Base-by-base conservation (phyloP, 805 yeast genomes). In the Starmerella potacharoeniae region DNA sequence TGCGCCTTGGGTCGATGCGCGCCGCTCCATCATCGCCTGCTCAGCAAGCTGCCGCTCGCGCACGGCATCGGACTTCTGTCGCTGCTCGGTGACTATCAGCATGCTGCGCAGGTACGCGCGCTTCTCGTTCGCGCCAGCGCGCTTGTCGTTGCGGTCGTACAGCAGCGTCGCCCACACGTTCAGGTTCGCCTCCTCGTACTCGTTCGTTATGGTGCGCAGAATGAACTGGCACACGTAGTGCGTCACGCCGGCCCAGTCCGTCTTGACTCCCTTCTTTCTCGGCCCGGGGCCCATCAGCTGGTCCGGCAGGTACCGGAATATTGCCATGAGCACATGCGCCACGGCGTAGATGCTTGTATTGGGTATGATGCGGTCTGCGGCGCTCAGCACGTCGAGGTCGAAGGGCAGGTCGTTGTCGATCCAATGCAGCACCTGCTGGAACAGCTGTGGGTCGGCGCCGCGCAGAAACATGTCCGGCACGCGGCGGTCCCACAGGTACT, bases 281-380 rank as follows among this genome's bases (percentile, higher is more conserved):
- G 45, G 50, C 11, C 50, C 49, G 4, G 62, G 60, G 1, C 56
- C 58, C 46, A 62, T 48, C 4, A 61, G 31, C 11, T 55, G 60
- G 29, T 51, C 55, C 0, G 65, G 65, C 6, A 57, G 50, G 49
- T 58, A 56, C 13, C 39, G 30, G 51, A 61, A 52, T 9, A 64
- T n/a, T 1, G 55, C 53, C 36, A 55, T 31, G 5, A 64, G 58
- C 2, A 57, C 60, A 41, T 65, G 65, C 0, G 71, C 67, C 1
- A 69, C 71, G 2, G 82, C 75, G 41, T 73, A 71, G 6, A 72
- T 69, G 3, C 76, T 80, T 14, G 73, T 63, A 14, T 68, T 58
- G 5, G 69, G 63, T 22, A 65, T 58, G 0, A 65, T 59, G 4
- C 57, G 51, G 50, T 68, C 62, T 9, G 67, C 66, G 1, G 60